Base-by-base conservation (phyloP, 139 green algal genomes). In the Yamagishiella unicocca region DNA sequence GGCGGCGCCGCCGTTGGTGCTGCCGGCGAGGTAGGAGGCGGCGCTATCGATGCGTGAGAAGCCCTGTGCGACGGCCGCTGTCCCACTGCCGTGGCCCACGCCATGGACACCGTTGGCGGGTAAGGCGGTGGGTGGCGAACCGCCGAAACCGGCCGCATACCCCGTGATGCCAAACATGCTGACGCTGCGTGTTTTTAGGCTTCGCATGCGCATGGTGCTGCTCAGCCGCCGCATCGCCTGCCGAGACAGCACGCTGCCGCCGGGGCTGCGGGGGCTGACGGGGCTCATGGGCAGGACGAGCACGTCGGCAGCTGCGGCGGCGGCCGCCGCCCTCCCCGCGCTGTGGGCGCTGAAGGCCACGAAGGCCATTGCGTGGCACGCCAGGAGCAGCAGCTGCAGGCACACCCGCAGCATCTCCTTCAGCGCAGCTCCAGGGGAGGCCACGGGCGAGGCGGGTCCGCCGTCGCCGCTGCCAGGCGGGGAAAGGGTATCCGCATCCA, bases 121-220 rank as follows among this genome's bases (percentile, higher is more conserved):
- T n/a, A n/a, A n/a, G n/a, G n/a, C n/a, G n/a, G n/a, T n/a, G n/a
- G n/a, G n/a, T n/a, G n/a, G n/a, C n/a, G n/a, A n/a, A n/a, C n/a
- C n/a, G n/a, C n/a, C n/a, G n/a, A n/a, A n/a, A n/a, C n/a, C n/a
- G n/a, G n/a, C n/a, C n/a, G n/a, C n/a, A n/a, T n/a, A n/a, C n/a
- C n/a, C n/a, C n/a, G n/a, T n/a, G n/a, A n/a, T 25, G 0, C 78
- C 78, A 27, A 68, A 86, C 64, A 86, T 77, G 80, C 64, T 86
- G 55, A 31, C 8, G 80, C 80, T 86, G 33, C 80, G 62, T 0
- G 80, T 77, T 43, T 53, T 66, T 24, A 86, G 43, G 67, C 46
- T 72, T 2, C 82, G 82, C 67, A 87, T 87, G 35, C 82, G 82
- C 33, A 80, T 62, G 82, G 82, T 87, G 67, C 67, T 81, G 67